Percentiles rank a stretch among this genome's conserved stretches.
phyloP scores from a whole-genome alignment of 1,284 basidiomycete species.

The Kwoniella shivajii region DNA sequence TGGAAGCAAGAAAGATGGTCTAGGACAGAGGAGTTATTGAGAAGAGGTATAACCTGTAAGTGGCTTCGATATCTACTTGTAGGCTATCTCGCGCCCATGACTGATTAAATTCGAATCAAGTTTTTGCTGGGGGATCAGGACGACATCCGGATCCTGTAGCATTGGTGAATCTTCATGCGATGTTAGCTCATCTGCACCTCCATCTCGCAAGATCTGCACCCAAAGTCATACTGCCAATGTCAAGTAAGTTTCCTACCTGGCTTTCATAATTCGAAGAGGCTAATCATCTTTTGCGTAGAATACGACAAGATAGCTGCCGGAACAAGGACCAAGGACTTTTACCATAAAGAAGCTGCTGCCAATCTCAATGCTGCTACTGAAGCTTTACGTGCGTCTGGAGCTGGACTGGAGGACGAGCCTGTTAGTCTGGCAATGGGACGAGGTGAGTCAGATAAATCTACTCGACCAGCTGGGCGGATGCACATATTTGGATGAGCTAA shows the following conservation, averaged over 20 bases:
- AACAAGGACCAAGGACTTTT: conserved; percentile 65
- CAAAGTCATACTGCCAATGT: conserved; percentile 69
- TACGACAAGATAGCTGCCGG: conserved; percentile 67
- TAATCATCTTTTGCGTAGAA: conserved; percentile 55
- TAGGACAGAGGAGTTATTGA: conserved; percentile 47
- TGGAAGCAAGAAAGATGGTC: conserved; percentile 43
- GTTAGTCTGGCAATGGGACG: conserved; percentile 42
- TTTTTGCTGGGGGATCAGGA: conserved; percentile 33
- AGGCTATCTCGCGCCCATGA: background rate
- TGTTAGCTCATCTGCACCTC: conserved; percentile 80
- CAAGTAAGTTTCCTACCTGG: conserved; percentile 65
- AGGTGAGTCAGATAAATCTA: conserved; percentile 11
- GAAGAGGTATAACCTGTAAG: conserved; percentile 51
- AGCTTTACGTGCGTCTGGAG: conserved; percentile 60
- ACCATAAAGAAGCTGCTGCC: conserved; percentile 66
- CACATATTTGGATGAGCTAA: background rate
- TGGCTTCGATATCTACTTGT: conserved; percentile 7
- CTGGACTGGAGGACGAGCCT: conserved; percentile 42
- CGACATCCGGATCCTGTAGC: conserved; percentile 53
- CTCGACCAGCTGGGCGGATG: too few relatives aligned
- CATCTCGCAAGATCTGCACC: conserved; percentile 77
- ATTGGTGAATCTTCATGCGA: conserved; percentile 65
- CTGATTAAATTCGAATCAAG: conserved; percentile 11
- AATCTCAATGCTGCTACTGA: conserved; percentile 70
- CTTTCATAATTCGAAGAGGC: background rate